A percentile compares a stretch with the other conserved stretches of the same genome.
phyloP scores from a whole-genome alignment of 202 grass and related monocot species.

The Carex arenaria region DNA sequence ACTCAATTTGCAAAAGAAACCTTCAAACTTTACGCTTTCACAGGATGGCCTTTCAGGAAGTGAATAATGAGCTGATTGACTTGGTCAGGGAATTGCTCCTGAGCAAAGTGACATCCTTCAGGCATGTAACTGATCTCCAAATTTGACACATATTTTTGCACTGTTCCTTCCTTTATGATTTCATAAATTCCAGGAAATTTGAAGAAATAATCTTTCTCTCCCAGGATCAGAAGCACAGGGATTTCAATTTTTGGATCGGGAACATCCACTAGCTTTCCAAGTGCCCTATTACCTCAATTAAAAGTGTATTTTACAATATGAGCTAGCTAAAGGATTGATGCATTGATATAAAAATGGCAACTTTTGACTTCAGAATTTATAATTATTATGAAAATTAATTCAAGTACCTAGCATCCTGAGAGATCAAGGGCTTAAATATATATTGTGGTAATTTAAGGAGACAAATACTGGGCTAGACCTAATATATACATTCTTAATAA shows the following conservation, averaged over 20 bases:
- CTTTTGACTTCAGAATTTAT: background rate
- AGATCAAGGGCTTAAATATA: too few species aligned
- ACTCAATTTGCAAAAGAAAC: background rate
- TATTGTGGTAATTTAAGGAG: too few species aligned
- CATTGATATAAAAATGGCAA: background rate
- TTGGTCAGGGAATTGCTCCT: constrained; percentile 74
- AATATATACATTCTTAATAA: background rate
- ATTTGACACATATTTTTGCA: constrained; percentile 53
- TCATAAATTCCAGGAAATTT: constrained; percentile 54
- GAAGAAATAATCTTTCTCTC: constrained; percentile 65
- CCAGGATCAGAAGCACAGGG: constrained; percentile 55
- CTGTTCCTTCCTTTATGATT: constrained; percentile 33
- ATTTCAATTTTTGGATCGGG: constrained; percentile 42
- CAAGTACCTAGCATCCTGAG: background rate
- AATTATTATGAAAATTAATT: background rate
- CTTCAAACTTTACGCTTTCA: background rate
- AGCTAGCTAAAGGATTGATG: background rate
- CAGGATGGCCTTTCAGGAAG: constrained; percentile 51
- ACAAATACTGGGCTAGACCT: background rate
- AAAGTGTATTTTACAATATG: background rate
- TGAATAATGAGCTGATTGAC: constrained; percentile 57
- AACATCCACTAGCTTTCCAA: background rate
- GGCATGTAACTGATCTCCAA: constrained; percentile 52
- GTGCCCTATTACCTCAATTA: constrained; percentile 9
- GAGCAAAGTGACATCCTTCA: constrained; percentile 66